Evolutionary conservation across 805 yeast genomes (phyloP).

Genomic region (Yamadazyma scolyti): DNA sequence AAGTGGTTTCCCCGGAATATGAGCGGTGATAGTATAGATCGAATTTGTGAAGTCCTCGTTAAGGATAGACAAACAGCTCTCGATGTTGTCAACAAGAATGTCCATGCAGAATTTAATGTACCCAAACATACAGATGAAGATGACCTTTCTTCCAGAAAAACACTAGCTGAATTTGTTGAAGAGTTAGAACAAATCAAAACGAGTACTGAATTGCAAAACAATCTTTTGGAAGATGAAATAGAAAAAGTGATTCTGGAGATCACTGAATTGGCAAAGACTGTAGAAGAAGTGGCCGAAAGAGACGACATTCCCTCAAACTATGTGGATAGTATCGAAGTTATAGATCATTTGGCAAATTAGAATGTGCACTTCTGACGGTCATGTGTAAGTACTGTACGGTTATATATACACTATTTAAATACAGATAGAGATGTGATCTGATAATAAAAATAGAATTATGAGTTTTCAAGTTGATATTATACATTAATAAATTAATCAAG

Average conservation of each 20-base stretch:
- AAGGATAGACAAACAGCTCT: conserved; percentile 5
- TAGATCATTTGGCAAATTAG: too few relatives aligned
- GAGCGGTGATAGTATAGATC: conserved; percentile 7
- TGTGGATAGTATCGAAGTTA: conserved; percentile 1
- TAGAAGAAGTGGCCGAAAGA: conserved; percentile 4
- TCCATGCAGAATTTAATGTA: conserved; percentile 17
- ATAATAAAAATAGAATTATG: too few relatives aligned
- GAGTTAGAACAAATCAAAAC: conserved; percentile 2
- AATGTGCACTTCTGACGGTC: too few relatives aligned
- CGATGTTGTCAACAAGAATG: conserved; percentile 8
- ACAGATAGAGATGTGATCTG: too few relatives aligned
- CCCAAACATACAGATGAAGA: conserved; percentile 15
- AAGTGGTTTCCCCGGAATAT: conserved; percentile 10
- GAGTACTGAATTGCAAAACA: conserved; percentile 1
- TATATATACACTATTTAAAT: too few relatives aligned
- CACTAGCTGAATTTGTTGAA: conserved; percentile 5
- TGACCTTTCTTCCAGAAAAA: conserved; percentile 4
- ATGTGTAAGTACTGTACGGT: too few relatives aligned
- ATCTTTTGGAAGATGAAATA: conserved; percentile 7
- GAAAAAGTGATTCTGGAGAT: conserved; percentile 6
- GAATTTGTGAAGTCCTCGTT: conserved; percentile 2
- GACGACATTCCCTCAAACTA: conserved; percentile 1
- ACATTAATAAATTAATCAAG: conserved; percentile 1
- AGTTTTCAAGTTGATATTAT: neutral
- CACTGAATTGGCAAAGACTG: conserved; percentile 2